A percentile compares a stretch with the other conserved stretches of the same genome.
Conservation (phyloP, 2,329 filamentous ascomycete species). For the Rutstroemia sp. region DNA sequence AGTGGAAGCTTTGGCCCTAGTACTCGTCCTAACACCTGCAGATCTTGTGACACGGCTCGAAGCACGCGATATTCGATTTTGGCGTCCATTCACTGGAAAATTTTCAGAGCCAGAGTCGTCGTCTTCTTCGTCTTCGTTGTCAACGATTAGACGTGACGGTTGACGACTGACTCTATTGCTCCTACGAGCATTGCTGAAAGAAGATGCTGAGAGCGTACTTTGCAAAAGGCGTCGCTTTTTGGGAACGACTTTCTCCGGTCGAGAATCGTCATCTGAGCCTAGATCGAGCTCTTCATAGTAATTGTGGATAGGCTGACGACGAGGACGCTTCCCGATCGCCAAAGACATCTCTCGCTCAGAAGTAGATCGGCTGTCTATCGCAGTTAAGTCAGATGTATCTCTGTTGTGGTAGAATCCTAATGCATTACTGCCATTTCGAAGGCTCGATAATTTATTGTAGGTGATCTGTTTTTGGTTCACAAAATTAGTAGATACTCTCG, state of each 20-base stretch:
- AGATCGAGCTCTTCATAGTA: slow-evolving; percentile 17
- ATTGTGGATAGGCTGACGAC: slow-evolving; percentile 11
- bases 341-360: slow-evolving; percentile 13
- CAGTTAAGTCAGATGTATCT: slow-evolving; percentile 13
- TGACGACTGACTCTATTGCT: slow-evolving; percentile 16
- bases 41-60: slow-evolving; percentile 20
- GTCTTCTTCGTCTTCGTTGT: slow-evolving; percentile 8
- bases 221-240: slow-evolving; percentile 23
- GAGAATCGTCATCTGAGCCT: slow-evolving; percentile 18
- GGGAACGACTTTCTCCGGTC: slow-evolving; percentile 5
- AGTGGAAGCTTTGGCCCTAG: slow-evolving; percentile 1
- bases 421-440: slow-evolving; percentile 40
- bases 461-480: slow-evolving; percentile 32
- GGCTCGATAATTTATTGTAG: slow-evolving; percentile 36
- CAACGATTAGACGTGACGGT: slow-evolving; percentile 9
- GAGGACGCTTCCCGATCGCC: slow-evolving; percentile 18
- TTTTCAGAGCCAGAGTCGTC: slow-evolving; percentile 6
- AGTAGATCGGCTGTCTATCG: slow-evolving; percentile 9
- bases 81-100: slow-evolving; percentile 1
- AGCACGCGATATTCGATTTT: slow-evolving; percentile 1
- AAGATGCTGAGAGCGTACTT: slow-evolving; percentile 13
- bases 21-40: slow-evolving; percentile 6
- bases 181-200: slow-evolving; percentile 14
- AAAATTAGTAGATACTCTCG: background rate
- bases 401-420: slow-evolving; percentile 34